A percentile compares a stretch with the other conserved stretches of the same genome.
phyloP scores from a whole-genome alignment of 192 early-diverging fungal species.

The Phlyctochytrium arcticum region DNA sequence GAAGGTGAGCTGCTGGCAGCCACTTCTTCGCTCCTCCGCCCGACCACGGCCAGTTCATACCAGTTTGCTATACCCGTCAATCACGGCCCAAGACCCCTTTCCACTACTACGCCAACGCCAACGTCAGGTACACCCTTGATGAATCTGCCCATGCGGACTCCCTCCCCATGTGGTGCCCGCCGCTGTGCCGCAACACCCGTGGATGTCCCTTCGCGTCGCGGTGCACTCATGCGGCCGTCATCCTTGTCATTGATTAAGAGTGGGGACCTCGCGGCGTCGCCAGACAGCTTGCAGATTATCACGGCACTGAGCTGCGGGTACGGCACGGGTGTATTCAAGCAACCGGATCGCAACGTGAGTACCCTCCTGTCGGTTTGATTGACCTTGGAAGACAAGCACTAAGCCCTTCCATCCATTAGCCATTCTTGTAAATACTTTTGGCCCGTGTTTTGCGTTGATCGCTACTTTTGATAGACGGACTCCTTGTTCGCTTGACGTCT shows the following conservation, averaged over 20 bases:
- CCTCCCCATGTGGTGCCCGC: conserved; percentile 6
- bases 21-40: too few relatives aligned
- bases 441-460: too few relatives aligned
- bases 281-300: conserved; percentile 17
- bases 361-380: background rate
- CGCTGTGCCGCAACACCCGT: background rate
- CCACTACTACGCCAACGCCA: background rate
- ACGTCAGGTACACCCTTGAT: too few relatives aligned
- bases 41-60: too few relatives aligned
- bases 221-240: conserved; percentile 6
- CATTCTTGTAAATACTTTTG: too few relatives aligned
- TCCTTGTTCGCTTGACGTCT: too few relatives aligned
- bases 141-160: conserved; percentile 15
- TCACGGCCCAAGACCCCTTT: too few relatives aligned
- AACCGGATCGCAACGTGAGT: conserved; percentile 20
- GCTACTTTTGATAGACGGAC: too few relatives aligned
- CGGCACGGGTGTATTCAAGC: conserved; percentile 12
- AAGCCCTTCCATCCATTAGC: too few relatives aligned
- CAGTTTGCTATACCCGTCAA: too few relatives aligned
- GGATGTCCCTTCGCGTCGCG: background rate
- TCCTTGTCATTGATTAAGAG: conserved; percentile 3
- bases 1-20: too few relatives aligned
- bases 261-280: conserved; percentile 15
- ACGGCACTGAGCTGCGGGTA: conserved; percentile 17
- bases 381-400: too few relatives aligned